Percentiles rank a stretch among this genome's conserved stretches.
Conservation (phyloP, 306 rosid species). For the Lathyrus sativus region DNA sequence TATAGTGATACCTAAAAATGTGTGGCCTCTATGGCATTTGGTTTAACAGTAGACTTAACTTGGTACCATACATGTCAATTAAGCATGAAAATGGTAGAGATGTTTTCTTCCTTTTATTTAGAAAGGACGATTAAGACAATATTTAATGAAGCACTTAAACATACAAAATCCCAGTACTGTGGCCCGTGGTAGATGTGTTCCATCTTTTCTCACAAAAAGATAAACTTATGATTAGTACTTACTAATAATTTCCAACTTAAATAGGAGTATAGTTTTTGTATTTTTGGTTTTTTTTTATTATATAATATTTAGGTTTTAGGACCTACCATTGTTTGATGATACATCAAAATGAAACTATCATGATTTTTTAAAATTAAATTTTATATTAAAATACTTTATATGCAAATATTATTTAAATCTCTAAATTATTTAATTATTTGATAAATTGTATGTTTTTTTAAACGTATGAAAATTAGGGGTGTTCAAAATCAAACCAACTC, state of each 20-base stretch:
- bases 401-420: too few species aligned
- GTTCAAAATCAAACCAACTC: too few species aligned
- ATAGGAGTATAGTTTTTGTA: too few species aligned
- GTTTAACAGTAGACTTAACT: not conserved
- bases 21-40: constrained; percentile 7
- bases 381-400: too few species aligned
- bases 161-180: constrained; percentile 29
- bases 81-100: constrained; percentile 33
- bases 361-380: too few species aligned
- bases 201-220: not conserved
- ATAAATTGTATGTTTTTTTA: too few species aligned
- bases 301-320: too few species aligned
- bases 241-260: not conserved
- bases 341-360: too few species aligned
- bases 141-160: constrained; percentile 15
- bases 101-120: constrained; percentile 25
- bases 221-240: not conserved
- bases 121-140: constrained; percentile 37
- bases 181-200: constrained; percentile 23
- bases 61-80: constrained; percentile 10
- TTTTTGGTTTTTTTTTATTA: too few species aligned
- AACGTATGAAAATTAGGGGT: too few species aligned
- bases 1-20: not conserved
- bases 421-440: too few species aligned
- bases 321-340: too few species aligned